Evolutionary conservation across 768 basidiomycete species (phyloP), one percentile per base, ranked within the genome.

Genomic region (Boletus reticuloceps): DNA sequence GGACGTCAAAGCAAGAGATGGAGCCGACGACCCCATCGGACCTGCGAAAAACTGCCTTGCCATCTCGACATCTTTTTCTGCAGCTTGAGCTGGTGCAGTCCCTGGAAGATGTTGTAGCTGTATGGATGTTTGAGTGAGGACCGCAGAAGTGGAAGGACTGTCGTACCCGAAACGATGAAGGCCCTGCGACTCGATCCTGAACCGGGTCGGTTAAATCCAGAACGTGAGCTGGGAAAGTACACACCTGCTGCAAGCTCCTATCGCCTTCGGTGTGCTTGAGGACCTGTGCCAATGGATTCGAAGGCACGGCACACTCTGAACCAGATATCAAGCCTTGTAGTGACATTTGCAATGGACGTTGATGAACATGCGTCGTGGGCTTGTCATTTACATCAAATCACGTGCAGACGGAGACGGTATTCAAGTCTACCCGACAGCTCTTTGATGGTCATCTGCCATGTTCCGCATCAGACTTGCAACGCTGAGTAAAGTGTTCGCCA

Each of bases 251-350:
- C 29, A 96, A 69, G 69, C 91, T 94, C 52, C 88, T 84, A 73
- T 97, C 94, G 2, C 84, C 85, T 54, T 94, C 91, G 10, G 91
- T 84, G 65, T 96, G 89, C 69, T 97, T 96, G 50, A 94, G 78
- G 25, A 98, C 87, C 62, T 92, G 88, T 3, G 90, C 84, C 25
- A 98, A 77, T 3, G 95, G 94, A 68, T 97, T 98, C 47, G 87
- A 79, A 2, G 86, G 77, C 19, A 85, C 81, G 13, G 88, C 89
- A 72, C 94, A 97, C 74, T 98, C 96, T 42, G 93, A 82, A 54
- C 93, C 94, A 55, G 91, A 93, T 57, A 94, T 82, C 39, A 94
- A 76, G 53, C 85, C 79, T 75, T 89, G 87, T 51, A 91, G 77
- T 22, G 89, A 88, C 88, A 90, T 90, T 56, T 31, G 41, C 6